Base-by-base conservation (phyloP, 1,284 basidiomycete genomes). In the Cutaneotrichosporon cavernicola region DNA sequence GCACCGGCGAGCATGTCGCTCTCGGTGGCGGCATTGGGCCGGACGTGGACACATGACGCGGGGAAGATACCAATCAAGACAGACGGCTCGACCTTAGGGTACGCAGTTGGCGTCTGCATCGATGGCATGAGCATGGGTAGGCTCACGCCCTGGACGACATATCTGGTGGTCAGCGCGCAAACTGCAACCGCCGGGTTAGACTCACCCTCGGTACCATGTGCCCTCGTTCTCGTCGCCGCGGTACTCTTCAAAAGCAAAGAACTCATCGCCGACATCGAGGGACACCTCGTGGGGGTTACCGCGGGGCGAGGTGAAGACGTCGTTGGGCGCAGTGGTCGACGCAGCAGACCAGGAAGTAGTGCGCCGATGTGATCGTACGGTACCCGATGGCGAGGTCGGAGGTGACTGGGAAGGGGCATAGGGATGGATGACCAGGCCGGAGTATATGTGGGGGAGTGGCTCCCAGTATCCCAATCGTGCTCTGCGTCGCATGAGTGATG, bases 11-110 rank as follows among this genome's bases (percentile, higher is more conserved):
- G 86, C 58, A 90, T 87, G 16, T 90, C 90, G 76, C 95, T 91
- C 4, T 92, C 92, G 76, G 95, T 92, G 4, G 90, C 87, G 26
- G 95, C 84, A 72, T 94, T 87, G 74, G 96, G 93, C 43, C 93
- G 89, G 65, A 95, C 85, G 75, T 91, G 88, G 60, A 97, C 89
- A 76, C 95, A 91, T 5, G 91, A 90, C 0, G 90, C 89, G 0
- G 95, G 95, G 76, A 98, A 98, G 70, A 98, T 95, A 63, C 95
- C 96, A 64, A 98, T 92, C 77, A 92, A 91, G 47, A 98, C 93
- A 72, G 95, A 91, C 0, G 84, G 83, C 69, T 84, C 84, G 8
- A 83, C 82, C 18, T 67, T 70, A 9, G 77, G 73, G 34, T 66
- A 66, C 6, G 47, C 46, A 18, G 38, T 56, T 32, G 60, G 51